Percentiles rank a stretch among this genome's conserved stretches.
phyloP scores from a whole-genome alignment of 306 rosid species.

The Cicer judaicum region DNA sequence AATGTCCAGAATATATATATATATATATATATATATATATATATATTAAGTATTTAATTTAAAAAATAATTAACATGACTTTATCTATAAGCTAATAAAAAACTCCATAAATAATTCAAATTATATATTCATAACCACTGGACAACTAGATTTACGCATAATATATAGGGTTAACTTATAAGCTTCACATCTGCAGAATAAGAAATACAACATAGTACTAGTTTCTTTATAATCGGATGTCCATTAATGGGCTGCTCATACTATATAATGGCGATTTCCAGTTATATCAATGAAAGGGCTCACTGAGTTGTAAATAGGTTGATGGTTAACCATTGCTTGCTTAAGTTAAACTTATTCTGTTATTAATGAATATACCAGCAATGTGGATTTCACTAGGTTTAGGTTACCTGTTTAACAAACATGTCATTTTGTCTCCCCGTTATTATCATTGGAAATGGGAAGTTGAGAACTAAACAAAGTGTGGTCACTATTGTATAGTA shows the following conservation, averaged over 20 bases:
- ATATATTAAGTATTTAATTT: constrained; percentile 1
- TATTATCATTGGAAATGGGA: constrained; percentile 23
- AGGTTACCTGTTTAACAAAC: constrained; percentile 27
- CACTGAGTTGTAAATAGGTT: constrained; percentile 30
- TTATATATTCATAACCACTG: constrained; percentile 8
- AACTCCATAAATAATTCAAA: constrained; percentile 18
- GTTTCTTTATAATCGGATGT: constrained; percentile 1
- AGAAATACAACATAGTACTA: background rate
- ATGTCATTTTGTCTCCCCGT: background rate
- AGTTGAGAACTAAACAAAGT: constrained; percentile 7
- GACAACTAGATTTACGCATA: constrained; percentile 1
- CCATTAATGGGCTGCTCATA: constrained; percentile 2
- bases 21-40: background rate
- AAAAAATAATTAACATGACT: constrained; percentile 1
- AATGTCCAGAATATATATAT: background rate
- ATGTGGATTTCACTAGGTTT: constrained; percentile 17
- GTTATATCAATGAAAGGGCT: constrained; percentile 29
- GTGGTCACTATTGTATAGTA: constrained; percentile 11
- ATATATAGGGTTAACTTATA: constrained; percentile 12
- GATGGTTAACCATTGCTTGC: constrained; percentile 11
- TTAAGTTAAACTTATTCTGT: constrained; percentile 15
- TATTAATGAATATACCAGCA: background rate
- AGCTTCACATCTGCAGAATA: background rate
- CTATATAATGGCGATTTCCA: constrained; percentile 12
- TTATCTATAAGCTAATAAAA: constrained; percentile 11